Percentiles rank a stretch among this genome's conserved stretches.
Conservation (phyloP, 345 rosid genomes). For the Hypericum androsaemum region DNA sequence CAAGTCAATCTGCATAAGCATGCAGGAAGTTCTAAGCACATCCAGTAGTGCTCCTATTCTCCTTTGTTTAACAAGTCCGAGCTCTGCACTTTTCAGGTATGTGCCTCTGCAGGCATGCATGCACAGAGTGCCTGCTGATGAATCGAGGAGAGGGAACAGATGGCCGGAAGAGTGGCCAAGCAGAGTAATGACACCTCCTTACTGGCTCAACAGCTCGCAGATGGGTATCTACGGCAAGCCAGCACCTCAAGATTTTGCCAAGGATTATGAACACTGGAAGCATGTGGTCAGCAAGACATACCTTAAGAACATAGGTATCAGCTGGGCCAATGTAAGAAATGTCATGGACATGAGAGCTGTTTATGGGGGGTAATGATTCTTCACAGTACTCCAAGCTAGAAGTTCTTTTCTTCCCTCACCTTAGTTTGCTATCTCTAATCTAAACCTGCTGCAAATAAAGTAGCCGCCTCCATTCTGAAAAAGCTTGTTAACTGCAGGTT, state of each 20-base stretch:
- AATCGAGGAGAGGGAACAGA: conserved; percentile 44
- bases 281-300: conserved; percentile 54
- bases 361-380: conserved; percentile 59
- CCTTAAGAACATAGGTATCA: conserved; percentile 66
- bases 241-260: conserved; percentile 63
- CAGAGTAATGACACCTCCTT: conserved; percentile 56
- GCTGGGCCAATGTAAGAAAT: conserved; percentile 73
- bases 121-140: conserved; percentile 49
- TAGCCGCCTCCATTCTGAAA: neutral
- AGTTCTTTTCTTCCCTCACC: too few species aligned
- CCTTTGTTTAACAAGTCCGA: too few species aligned
- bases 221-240: conserved; percentile 93
- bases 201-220: conserved; percentile 76
- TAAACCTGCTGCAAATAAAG: too few species aligned
- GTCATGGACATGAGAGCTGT: conserved; percentile 96
- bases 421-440: too few species aligned
- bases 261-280: conserved; percentile 77
- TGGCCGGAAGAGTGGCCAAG: conserved; percentile 84
- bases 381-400: too few species aligned
- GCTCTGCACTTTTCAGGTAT: conserved; percentile 41
- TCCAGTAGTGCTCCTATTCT: too few species aligned
- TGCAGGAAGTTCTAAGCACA: too few species aligned
- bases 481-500: conserved; percentile 35
- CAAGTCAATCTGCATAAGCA: too few species aligned
- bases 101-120: conserved; percentile 81